Base-by-base conservation (phyloP, 2,329 filamentous ascomycete species). In the Pseudohalonectria lignicola region DNA sequence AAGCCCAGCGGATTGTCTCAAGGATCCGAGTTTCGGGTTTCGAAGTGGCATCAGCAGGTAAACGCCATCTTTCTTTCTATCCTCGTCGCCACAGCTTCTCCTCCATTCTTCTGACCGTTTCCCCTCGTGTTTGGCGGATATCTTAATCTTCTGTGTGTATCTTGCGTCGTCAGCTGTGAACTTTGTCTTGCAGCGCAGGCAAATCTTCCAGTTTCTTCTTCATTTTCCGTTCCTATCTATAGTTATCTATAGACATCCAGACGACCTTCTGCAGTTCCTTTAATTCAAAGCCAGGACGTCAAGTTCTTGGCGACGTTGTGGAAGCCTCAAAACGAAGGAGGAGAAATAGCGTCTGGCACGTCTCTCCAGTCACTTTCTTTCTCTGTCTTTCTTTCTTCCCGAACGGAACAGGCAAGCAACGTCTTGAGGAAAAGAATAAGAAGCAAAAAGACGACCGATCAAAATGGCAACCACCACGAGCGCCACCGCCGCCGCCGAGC, bases 391-490 rank as follows among this genome's bases (percentile, higher is more conserved):
- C 19, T 12, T 16, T 26, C 26, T 16, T 18, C 30, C 10, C 20
- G 34, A n/a, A n/a, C n/a, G n/a, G n/a, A n/a, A n/a, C n/a, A n/a
- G n/a, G n/a, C n/a, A n/a, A n/a, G n/a, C n/a, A n/a, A n/a, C n/a
- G n/a, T n/a, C n/a, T n/a, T n/a, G n/a, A n/a, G n/a, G n/a, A n/a
- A n/a, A n/a, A n/a, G n/a, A n/a, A n/a, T n/a, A n/a, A n/a, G n/a
- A n/a, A n/a, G n/a, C 12, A 30, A 43, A 34, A 34, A 67, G 67
- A 7, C 30, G 15, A 30, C 17, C 16, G 11, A 37, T 15, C 31
- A 25, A 17, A 12, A 37, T n/a, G n/a, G n/a, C n/a, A n/a, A n/a
- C n/a, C n/a, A n/a, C n/a, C n/a, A n/a, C n/a, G n/a, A n/a, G n/a
- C n/a, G n/a, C n/a, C n/a, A n/a, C n/a, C n/a, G n/a, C n/a, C n/a